A percentile compares a stretch with the other conserved stretches of the same genome.
Evolutionary conservation across 345 rosid genomes (phyloP).

Genomic region (Brassica incana): DNA sequence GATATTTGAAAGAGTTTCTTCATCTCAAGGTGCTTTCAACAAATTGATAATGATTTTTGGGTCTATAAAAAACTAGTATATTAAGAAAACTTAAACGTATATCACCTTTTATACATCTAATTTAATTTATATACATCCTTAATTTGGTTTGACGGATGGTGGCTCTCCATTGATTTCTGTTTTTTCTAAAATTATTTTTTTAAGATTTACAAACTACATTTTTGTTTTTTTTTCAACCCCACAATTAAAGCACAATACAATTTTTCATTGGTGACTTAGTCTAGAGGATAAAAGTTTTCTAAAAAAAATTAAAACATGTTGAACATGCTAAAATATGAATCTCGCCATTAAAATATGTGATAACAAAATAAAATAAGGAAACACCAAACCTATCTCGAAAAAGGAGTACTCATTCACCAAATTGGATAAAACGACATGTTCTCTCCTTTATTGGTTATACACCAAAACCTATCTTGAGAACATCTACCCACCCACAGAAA

Average conservation of each 20-base stretch:
- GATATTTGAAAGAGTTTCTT: not conserved
- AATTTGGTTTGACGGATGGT: not conserved
- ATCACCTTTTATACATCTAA: not conserved
- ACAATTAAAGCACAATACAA: not conserved
- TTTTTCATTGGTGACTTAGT: not conserved
- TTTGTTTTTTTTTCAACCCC: not conserved
- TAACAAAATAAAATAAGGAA: too few species aligned
- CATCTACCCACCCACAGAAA: too few species aligned
- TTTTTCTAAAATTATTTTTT: too few species aligned
- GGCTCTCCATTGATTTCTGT: not conserved
- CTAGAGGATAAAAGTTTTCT: too few species aligned
- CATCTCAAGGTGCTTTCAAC: not conserved
- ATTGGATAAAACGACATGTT: too few species aligned
- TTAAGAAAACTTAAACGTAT: not conserved
- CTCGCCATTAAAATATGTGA: too few species aligned
- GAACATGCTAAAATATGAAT: too few species aligned
- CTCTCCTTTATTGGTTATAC: too few species aligned
- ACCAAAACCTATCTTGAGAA: too few species aligned
- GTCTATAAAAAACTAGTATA: not conserved
- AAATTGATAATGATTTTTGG: not conserved
- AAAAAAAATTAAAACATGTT: too few species aligned
- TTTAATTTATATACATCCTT: not conserved
- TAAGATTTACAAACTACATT: not conserved
- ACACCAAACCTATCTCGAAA: too few species aligned
- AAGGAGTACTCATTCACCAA: too few species aligned